Percentiles rank a stretch among this genome's conserved stretches.
Evolutionary conservation across 1,139 yeast genomes (phyloP).

Genomic region (Yamadazyma blattariae): DNA sequence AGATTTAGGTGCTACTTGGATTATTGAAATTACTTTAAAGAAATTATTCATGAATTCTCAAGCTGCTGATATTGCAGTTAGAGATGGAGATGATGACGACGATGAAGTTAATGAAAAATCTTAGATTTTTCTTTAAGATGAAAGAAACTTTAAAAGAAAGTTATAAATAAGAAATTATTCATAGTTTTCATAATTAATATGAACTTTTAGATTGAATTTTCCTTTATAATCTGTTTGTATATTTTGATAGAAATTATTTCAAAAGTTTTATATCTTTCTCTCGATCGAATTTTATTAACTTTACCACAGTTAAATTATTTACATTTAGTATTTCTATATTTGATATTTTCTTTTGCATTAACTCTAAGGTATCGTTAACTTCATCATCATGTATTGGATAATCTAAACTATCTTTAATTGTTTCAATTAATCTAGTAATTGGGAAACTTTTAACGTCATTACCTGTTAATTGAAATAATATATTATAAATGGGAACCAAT

Average conservation of each 20-base stretch:
- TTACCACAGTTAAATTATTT: conserved; percentile 26
- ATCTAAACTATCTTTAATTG: conserved; percentile 32
- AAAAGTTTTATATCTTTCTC: conserved; percentile 20
- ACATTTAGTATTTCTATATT: conserved; percentile 16
- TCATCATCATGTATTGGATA: conserved; percentile 34
- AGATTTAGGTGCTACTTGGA: conserved; percentile 78
- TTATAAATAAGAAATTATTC: not conserved
- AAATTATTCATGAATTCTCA: conserved; percentile 84
- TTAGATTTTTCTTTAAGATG: too few relatives aligned
- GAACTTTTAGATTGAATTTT: too few relatives aligned
- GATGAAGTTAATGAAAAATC: conserved; percentile 2
- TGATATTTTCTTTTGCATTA: conserved; percentile 18
- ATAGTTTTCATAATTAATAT: too few relatives aligned
- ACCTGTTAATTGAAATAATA: conserved; percentile 29
- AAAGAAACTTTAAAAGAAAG: too few relatives aligned
- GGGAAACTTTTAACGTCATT: conserved; percentile 20
- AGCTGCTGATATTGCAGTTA: conserved; percentile 85
- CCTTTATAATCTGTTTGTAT: too few relatives aligned
- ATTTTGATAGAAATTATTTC: conserved; percentile 5
- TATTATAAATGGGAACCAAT: conserved; percentile 34
- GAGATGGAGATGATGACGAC: conserved; percentile 29
- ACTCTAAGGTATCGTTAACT: conserved; percentile 25
- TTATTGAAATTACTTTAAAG: conserved; percentile 78
- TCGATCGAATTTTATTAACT: conserved; percentile 26
- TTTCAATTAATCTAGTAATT: conserved; percentile 22